A percentile compares a stretch with the other conserved stretches of the same genome.
phyloP scores from a whole-genome alignment of 2,329 filamentous ascomycete species.

The Stylonectria norvegica region DNA sequence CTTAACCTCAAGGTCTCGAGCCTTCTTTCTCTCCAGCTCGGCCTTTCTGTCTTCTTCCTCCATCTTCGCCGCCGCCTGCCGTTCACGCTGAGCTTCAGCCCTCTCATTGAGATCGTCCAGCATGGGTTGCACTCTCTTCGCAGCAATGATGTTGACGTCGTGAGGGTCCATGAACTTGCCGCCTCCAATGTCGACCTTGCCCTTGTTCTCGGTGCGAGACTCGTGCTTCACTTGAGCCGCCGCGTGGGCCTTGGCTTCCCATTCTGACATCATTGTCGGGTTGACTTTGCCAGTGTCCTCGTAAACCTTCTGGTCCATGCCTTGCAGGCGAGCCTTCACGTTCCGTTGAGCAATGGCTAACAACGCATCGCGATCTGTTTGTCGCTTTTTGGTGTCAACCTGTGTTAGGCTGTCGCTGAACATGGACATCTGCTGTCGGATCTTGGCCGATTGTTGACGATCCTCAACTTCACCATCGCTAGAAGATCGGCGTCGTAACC shows the following conservation, averaged over 20 bases:
- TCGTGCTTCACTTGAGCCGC: conserved; percentile 65
- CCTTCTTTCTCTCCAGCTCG: conserved; percentile 44
- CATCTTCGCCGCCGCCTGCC: conserved; percentile 62
- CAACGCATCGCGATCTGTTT: conserved; percentile 70
- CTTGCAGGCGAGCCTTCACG: conserved; percentile 72
- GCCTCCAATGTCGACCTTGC: conserved; percentile 68
- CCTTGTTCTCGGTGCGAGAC: conserved; percentile 51
- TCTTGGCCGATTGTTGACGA: conserved; percentile 65
- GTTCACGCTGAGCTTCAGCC: conserved; percentile 67
- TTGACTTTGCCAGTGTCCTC: conserved; percentile 71
- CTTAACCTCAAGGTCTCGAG: conserved; percentile 50
- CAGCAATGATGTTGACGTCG: conserved; percentile 77
- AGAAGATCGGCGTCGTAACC: conserved; percentile 59
- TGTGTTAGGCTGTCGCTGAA: conserved; percentile 66
- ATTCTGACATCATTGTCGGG: conserved; percentile 66
- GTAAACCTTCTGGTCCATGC: conserved; percentile 79
- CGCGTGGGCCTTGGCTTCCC: conserved; percentile 73
- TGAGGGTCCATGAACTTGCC: conserved; percentile 75
- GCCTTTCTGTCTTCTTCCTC: conserved; percentile 57
- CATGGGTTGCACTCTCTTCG: conserved; percentile 73
- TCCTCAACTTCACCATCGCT: conserved; percentile 67
- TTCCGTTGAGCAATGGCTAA: conserved; percentile 80
- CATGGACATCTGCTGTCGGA: conserved; percentile 74
- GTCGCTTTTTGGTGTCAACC: conserved; percentile 70
- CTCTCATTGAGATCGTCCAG: conserved; percentile 80